A percentile compares a stretch with the other conserved stretches of the same genome.
These are phyloP conservation scores for Sideroxylon spinosum DNA, from an alignment of 179 eudicot genomes.

Conservation along the genomic window DNA sequence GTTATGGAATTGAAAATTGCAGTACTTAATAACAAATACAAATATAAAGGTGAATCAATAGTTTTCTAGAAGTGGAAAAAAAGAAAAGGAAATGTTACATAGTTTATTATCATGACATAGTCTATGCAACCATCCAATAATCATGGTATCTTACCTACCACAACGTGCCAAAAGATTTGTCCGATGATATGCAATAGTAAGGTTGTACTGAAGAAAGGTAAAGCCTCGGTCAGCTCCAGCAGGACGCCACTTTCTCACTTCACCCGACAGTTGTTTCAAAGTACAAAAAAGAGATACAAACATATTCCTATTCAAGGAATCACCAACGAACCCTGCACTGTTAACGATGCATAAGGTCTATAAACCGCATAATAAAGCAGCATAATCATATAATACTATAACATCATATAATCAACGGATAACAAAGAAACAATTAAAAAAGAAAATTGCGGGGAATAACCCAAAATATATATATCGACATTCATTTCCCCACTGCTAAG, in stretches of 20 bases:
- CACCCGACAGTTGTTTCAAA: constrained; percentile 54
- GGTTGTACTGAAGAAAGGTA: constrained; percentile 83
- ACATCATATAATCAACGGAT: no score
- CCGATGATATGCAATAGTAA: constrained; percentile 88
- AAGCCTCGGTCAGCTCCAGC: constrained; percentile 92
- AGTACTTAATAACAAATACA: background rate
- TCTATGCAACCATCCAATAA: background rate
- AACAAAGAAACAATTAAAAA: background rate
- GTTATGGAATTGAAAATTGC: background rate
- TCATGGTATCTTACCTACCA: constrained; percentile 72
- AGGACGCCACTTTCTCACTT: constrained; percentile 97
- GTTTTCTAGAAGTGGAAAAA: background rate
- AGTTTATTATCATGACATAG: background rate
- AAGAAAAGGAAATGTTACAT: background rate
- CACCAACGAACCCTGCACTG: constrained; percentile 97
- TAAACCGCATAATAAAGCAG: constrained; percentile 2
- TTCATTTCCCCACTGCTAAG: no score
- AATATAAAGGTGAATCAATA: background rate
- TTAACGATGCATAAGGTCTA: constrained; percentile 31
- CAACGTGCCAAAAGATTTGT: constrained; percentile 83
- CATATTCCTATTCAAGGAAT: constrained; percentile 95
- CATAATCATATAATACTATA: background rate
- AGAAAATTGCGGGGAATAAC: background rate
- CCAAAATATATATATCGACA: background rate
- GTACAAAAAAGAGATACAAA: constrained; percentile 90